phyloP scores from a whole-genome alignment of 371 early-diverging fungal species.

The Haplosporangium sp. region DNA sequence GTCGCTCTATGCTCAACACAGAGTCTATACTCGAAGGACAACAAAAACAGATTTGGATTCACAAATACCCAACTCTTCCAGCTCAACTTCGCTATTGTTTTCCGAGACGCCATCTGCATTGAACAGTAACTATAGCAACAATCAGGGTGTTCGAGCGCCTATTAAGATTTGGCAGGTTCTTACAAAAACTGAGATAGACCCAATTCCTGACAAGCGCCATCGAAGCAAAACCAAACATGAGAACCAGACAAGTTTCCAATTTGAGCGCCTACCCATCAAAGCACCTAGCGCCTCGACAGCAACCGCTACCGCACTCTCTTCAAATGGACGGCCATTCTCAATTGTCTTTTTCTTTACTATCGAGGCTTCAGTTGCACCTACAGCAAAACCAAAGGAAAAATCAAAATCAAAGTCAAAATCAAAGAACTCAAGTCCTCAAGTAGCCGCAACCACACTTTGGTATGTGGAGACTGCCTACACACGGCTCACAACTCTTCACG shows the following conservation, averaged over 20 bases:
- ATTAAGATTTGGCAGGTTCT: slow-evolving; percentile 35
- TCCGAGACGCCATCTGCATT: neutral
- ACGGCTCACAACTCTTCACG: slow-evolving; percentile 13
- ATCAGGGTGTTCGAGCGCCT: neutral
- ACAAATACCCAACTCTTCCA: neutral
- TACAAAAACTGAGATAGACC: slow-evolving; percentile 17
- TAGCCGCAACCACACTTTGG: slow-evolving; percentile 22
- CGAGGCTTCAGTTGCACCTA: neutral
- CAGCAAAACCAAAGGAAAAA: neutral
- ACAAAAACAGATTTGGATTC: neutral
- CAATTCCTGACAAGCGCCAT: neutral
- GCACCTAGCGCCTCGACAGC: slow-evolving; percentile 8
- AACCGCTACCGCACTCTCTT: slow-evolving; percentile 13
- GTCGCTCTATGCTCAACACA: slow-evolving; percentile 39
- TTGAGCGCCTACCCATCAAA: slow-evolving; percentile 25
- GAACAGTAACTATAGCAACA: neutral
- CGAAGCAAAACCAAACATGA: neutral
- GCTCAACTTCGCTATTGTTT: slow-evolving; percentile 4
- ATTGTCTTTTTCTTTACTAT: slow-evolving; percentile 41
- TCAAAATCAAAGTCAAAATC: slow-evolving; percentile 1
- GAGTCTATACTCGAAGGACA: slow-evolving; percentile 20
- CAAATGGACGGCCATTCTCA: slow-evolving; percentile 19
- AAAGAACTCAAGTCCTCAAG: neutral
- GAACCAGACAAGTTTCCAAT: slow-evolving; percentile 10
- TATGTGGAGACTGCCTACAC: slow-evolving; percentile 17